Evolutionary conservation across 129 eudicot genomes (phyloP).

Genomic region (Rutidosis leptorrhynchoides): DNA sequence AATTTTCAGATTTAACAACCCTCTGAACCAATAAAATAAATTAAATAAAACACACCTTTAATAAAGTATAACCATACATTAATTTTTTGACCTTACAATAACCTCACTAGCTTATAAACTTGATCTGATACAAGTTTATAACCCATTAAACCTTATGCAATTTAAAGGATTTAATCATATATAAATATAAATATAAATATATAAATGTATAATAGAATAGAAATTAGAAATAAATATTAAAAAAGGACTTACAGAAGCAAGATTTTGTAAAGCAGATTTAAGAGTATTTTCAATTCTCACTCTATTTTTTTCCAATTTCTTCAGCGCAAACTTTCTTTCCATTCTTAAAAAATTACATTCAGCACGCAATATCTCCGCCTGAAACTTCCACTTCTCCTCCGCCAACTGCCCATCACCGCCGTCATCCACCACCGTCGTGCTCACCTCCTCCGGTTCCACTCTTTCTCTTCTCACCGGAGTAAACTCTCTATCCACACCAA

Average conservation of each 20-base stretch:
- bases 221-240: background rate
- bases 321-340: conserved; percentile 73
- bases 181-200: too few relatives aligned
- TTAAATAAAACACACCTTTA: too few relatives aligned
- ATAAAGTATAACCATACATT: too few relatives aligned
- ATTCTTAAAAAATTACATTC: conserved; percentile 79
- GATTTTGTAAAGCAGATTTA: conserved; percentile 63
- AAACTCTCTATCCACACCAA: conserved; percentile 62
- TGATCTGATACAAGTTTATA: too few relatives aligned
- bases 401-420: conserved; percentile 36
- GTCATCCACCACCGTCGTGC: conserved; percentile 10
- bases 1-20: too few relatives aligned
- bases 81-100: too few relatives aligned
- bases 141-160: too few relatives aligned
- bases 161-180: background rate
- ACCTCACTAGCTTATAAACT: too few relatives aligned
- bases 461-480: conserved; percentile 43
- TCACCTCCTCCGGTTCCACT: conserved; percentile 36
- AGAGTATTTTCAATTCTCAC: conserved; percentile 53
- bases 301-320: conserved; percentile 68
- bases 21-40: too few relatives aligned
- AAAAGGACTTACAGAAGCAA: conserved; percentile 58
- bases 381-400: conserved; percentile 86
- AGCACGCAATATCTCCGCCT: conserved; percentile 85
- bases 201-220: too few relatives aligned